Evolutionary conservation across 495 filamentous ascomycete species (phyloP).

Genomic region (Xylaria acuta): DNA sequence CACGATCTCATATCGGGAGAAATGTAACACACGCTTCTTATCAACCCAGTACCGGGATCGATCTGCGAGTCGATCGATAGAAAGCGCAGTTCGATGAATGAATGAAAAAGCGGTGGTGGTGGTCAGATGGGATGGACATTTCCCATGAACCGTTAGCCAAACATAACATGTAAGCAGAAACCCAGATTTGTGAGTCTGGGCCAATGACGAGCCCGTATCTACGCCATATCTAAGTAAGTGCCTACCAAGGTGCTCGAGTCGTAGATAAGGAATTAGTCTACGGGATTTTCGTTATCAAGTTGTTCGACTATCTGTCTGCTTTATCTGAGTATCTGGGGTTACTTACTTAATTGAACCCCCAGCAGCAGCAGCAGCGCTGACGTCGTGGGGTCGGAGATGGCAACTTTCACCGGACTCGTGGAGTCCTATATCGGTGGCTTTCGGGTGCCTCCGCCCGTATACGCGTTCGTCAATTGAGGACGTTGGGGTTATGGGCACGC

Average conservation of each 20-base stretch:
- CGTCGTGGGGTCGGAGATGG: background rate
- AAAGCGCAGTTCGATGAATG: background rate
- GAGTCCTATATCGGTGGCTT: conserved; percentile 4
- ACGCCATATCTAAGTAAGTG: background rate
- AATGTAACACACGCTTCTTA: background rate
- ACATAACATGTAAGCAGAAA: conserved; percentile 22
- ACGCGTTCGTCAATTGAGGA: background rate
- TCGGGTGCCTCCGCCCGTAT: conserved; percentile 18
- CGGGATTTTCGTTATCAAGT: conserved; percentile 3
- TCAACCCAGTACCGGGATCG: background rate
- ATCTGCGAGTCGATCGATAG: background rate
- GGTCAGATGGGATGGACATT: conserved; percentile 1
- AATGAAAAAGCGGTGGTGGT: background rate
- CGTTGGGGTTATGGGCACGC: background rate
- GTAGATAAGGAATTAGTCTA: background rate
- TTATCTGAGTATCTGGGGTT: background rate
- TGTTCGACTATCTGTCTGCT: background rate
- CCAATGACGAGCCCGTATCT: background rate
- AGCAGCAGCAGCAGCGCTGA: too few relatives aligned
- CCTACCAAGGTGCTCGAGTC: too few relatives aligned
- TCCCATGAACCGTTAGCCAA: conserved; percentile 2
- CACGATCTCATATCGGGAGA: background rate
- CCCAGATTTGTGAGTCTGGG: background rate
- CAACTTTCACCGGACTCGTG: background rate
- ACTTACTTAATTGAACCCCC: conserved; percentile 5